phyloP scores from a whole-genome alignment of 2,329 filamentous ascomycete species.

The Tothia fuscella region DNA sequence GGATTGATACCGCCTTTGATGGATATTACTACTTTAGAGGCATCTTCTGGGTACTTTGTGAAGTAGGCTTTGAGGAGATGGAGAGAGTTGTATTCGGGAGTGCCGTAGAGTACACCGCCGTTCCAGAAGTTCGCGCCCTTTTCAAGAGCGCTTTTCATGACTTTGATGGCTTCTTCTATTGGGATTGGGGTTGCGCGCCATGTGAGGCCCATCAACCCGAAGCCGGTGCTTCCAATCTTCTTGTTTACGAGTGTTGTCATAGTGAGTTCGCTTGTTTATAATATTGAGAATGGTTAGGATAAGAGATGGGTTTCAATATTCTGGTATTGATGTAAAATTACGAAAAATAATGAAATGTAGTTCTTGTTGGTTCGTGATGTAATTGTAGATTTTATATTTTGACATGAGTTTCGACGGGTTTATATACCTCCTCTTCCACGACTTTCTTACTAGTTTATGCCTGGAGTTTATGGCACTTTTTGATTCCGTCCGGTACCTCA shows the following conservation, averaged over 20 bases:
- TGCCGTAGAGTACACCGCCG: constrained; percentile 38
- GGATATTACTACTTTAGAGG: constrained; percentile 35
- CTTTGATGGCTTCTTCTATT: constrained; percentile 28
- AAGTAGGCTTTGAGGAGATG: constrained; percentile 40
- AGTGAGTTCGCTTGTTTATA: no score
- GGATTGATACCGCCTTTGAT: constrained; percentile 36
- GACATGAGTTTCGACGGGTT: no score
- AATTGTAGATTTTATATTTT: no score
- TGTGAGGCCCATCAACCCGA: constrained; percentile 38
- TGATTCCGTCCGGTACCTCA: no score
- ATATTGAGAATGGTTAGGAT: no score
- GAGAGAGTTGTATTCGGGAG: constrained; percentile 33
- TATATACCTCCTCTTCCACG: no score
- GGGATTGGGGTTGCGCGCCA: constrained; percentile 30
- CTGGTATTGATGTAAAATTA: no score
- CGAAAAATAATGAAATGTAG: no score
- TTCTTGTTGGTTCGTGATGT: no score
- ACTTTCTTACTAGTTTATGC: no score
- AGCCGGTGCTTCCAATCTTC: constrained; percentile 31
- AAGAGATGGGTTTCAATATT: no score
- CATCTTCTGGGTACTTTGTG: constrained; percentile 38
- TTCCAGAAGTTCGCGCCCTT: constrained; percentile 38
- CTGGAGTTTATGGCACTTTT: no score
- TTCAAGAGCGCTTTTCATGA: constrained; percentile 32
- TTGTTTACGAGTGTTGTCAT: constrained; percentile 20